These are phyloP conservation scores for Dothideomycetes sp. DNA, from an alignment of 2,329 filamentous ascomycete species.

Conservation along the genomic window DNA sequence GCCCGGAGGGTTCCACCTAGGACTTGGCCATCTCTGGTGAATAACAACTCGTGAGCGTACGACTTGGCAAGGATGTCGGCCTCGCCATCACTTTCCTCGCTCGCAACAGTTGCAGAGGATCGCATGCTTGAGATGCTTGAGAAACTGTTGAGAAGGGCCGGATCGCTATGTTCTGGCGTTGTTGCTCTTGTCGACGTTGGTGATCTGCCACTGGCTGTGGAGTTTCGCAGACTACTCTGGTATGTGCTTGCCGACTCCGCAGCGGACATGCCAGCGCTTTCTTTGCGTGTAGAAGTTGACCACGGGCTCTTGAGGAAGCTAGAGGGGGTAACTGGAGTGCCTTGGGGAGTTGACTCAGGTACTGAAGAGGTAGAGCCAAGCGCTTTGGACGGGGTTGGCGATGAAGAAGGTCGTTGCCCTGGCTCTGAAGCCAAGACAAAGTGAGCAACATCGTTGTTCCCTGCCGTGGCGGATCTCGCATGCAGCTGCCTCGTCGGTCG, in stretches of 20 bases:
- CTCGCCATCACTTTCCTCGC: slow-evolving; percentile 57
- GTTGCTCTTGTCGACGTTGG: slow-evolving; percentile 79
- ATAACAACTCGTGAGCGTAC: slow-evolving; percentile 79
- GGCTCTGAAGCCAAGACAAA: no score
- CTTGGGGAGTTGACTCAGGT: neutral
- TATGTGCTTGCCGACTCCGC: slow-evolving; percentile 71
- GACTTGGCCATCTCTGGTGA: slow-evolving; percentile 92
- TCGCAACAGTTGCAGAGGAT: slow-evolving; percentile 59
- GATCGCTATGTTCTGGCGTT: slow-evolving; percentile 57
- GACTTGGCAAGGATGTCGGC: slow-evolving; percentile 82
- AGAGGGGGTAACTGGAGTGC: neutral
- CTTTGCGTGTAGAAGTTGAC: slow-evolving; percentile 33
- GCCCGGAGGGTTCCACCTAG: slow-evolving; percentile 83
- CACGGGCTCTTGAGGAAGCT: slow-evolving; percentile 5
- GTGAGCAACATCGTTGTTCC: no score
- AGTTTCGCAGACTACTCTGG: slow-evolving; percentile 60
- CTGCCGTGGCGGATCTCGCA: no score
- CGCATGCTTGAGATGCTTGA: slow-evolving; percentile 55
- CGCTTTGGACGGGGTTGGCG: no score
- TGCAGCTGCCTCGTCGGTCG: no score
- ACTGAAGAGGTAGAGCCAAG: no score
- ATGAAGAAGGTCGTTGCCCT: no score
- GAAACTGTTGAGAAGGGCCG: slow-evolving; percentile 49
- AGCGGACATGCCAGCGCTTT: slow-evolving; percentile 64
- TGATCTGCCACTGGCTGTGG: slow-evolving; percentile 69